These are phyloP conservation scores for Globisporangium ultimum DNA, from an alignment of 352 stramenopile genomes.

Conservation along the genomic window DNA sequence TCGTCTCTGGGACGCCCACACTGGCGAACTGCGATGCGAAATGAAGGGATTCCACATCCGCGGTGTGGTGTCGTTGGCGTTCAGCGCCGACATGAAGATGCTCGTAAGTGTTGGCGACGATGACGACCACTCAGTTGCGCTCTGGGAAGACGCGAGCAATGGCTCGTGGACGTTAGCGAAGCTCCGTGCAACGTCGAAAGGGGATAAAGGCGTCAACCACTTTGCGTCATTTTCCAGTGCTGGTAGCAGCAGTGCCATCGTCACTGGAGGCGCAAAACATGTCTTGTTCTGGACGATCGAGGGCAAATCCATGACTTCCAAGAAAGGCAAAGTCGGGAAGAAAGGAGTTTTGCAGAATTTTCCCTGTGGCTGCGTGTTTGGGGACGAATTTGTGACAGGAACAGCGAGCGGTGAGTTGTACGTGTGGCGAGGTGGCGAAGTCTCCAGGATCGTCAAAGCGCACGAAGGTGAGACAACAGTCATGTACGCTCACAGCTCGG, in stretches of 20 bases:
- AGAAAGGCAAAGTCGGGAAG: slow-evolving; percentile 63
- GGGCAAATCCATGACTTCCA: slow-evolving; percentile 46
- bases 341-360: slow-evolving; percentile 52
- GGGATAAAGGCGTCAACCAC: slow-evolving; percentile 49
- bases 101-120: slow-evolving; percentile 76
- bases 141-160: slow-evolving; percentile 72
- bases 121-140: slow-evolving; percentile 75
- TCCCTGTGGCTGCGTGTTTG: slow-evolving; percentile 41
- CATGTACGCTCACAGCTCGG: slow-evolving; percentile 19
- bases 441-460: slow-evolving; percentile 52
- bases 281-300: slow-evolving; percentile 66
- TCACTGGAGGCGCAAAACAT: slow-evolving; percentile 69
- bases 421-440: slow-evolving; percentile 49
- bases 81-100: slow-evolving; percentile 49
- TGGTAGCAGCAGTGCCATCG: slow-evolving; percentile 23
- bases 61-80: slow-evolving; percentile 69
- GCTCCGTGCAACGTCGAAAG: slow-evolving; percentile 42
- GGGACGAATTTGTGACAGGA: slow-evolving; percentile 45
- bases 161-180: slow-evolving; percentile 59
- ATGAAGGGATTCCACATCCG: slow-evolving; percentile 67
- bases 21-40: slow-evolving; percentile 53
- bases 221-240: slow-evolving; percentile 44
- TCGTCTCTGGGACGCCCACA: slow-evolving; percentile 84
- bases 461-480: slow-evolving; percentile 53
- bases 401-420: slow-evolving; percentile 55